Base-by-base conservation (phyloP, 306 rosid species). In the Citrullus amarus region DNA sequence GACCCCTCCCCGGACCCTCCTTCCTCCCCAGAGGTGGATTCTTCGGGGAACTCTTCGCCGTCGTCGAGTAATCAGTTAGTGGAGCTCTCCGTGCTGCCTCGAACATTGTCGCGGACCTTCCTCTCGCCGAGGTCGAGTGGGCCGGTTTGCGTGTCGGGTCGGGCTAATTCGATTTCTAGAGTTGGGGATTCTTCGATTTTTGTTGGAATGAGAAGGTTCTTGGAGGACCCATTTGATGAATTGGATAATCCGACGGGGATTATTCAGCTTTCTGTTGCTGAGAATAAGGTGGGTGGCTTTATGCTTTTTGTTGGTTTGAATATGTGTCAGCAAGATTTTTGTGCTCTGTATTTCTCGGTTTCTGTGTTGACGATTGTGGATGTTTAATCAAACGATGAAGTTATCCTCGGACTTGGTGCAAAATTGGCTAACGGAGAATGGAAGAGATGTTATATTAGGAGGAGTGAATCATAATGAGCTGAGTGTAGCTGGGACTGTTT, bases 231-330 rank as follows among this genome's bases (percentile, higher is more conserved):
- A 8, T 92, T 85, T 62, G 90, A 95, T 75, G 86, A 75, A 30
- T 51, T 79, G 76, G 80, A 80, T 59, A 92, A 95, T 65, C 97
- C 92, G 22, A 55, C 80, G 39, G 99, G 99, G 25, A 80, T 91
- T 80, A 79, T 92, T 79, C 97, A 92, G 81, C 90, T 92, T 76
- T 89, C 90, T 63, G 63, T 88, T 66, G 87, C 82, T 3, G 91
- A 92, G 68, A 95, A 87, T 84, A 95, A 86, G 79, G 99, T 95
- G 60, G 81, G 95, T 84, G 67, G 9, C 41, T 17, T 72, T 72
- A 46, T 44, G 75, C 15, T 69, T 69, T 69, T 65, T 65, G 48
- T 65, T 65, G 22, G 34, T 51, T 82, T 44, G 79, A 10, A 68
- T 22, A 6, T 71, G 55, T n/a, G 69, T 75, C 41, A 77, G 48